Base-by-base conservation (phyloP, 441 rosid species). In the Erodium trifolium region DNA sequence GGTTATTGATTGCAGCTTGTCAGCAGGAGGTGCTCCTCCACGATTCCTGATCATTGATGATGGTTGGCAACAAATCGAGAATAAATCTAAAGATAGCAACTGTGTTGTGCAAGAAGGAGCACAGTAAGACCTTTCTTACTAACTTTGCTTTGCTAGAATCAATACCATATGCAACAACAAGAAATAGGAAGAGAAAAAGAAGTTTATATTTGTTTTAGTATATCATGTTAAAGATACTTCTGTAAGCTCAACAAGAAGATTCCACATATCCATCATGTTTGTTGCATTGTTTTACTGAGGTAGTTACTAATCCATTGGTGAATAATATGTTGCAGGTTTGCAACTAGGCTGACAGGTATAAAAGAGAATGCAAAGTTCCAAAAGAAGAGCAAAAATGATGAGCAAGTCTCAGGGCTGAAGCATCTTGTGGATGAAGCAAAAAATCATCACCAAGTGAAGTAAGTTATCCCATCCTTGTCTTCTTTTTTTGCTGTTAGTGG, bases 11-110 rank as follows among this genome's bases (percentile, higher is more conserved):
- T 49, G 47, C 11, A 41, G 47, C 47, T 9, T 41, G 12, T 41
- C 47, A 41, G 47, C 47, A 41, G 47, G 47, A 41, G 47, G 47
- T 6, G 47, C 47, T 41, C 47, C 47, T 18, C 89, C 98, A 14
- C 80, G 82, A 63, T 93, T 93, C 81, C 80, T 93, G 69, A 93
- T 91, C 77, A 87, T 91, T 64, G 97, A 93, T 71, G 98, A 91
- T 79, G 98, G 97, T 67, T 93, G 98, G 98, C 98, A 91, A 77
- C 90, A 93, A 74, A 89, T 93, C 73, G 98, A 91, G 83, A 81
- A 14, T 70, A 91, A 89, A 77, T 34, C 77, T 10, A 86, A 86
- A 75, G 93, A 89, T 68, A 90, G 87, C 31, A 65, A 76, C 72
- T 75, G 80, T 41, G 70, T 84, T 67, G 94, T 91, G 18, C 96